These are phyloP conservation scores for Lodderomyces elongisporus DNA, from an alignment of 1,139 yeast species.

Conservation along the genomic window DNA sequence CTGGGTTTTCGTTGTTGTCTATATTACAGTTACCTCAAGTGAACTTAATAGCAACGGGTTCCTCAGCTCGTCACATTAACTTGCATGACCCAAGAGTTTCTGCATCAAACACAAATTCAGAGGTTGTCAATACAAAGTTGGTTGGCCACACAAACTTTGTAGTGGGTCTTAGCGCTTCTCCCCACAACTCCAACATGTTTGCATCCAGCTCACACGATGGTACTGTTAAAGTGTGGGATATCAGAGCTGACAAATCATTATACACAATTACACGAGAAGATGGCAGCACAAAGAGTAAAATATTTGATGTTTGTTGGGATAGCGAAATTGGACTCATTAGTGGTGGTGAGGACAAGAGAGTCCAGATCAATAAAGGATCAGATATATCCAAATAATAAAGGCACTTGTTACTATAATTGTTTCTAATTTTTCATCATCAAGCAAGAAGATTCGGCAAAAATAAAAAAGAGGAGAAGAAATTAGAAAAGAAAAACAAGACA, in stretches of 20 bases:
- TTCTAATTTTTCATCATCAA: background rate
- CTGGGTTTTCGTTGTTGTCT: conserved; percentile 82
- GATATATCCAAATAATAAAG: conserved; percentile 28
- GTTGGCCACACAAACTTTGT: conserved; percentile 92
- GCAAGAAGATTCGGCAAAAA: background rate
- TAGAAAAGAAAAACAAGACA: background rate
- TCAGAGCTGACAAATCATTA: conserved; percentile 80
- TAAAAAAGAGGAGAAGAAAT: background rate
- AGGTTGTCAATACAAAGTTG: conserved; percentile 52
- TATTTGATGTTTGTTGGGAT: conserved; percentile 87
- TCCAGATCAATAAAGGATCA: conserved; percentile 72
- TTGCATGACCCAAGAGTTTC: conserved; percentile 77
- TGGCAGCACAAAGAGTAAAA: conserved; percentile 47
- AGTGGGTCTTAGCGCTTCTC: conserved; percentile 67
- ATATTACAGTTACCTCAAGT: conserved; percentile 61
- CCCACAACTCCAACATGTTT: conserved; percentile 73
- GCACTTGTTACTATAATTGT: no score
- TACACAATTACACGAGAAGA: conserved; percentile 77
- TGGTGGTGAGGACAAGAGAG: conserved; percentile 91
- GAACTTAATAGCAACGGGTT: conserved; percentile 81
- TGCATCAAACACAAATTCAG: conserved; percentile 24
- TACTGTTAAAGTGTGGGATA: conserved; percentile 92
- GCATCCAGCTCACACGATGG: conserved; percentile 95
- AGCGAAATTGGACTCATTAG: conserved; percentile 74
- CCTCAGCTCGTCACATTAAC: conserved; percentile 92